Base-by-base conservation (phyloP, 495 filamentous ascomycete genomes). In the Chaetomidium leptoderma region DNA sequence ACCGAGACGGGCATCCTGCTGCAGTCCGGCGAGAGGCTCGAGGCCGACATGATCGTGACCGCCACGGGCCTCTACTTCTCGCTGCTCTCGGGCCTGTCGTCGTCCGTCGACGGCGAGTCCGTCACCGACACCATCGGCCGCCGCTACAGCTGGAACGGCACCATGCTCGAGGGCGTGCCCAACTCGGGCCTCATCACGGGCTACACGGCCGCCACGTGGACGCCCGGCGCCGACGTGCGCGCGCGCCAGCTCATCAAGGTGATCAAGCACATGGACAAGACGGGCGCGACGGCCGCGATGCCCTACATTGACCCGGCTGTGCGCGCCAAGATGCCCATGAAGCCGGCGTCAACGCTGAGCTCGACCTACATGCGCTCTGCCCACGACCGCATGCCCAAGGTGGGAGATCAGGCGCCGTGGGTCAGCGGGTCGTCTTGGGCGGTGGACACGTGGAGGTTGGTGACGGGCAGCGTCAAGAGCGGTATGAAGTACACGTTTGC, bases 11-110 rank as follows among this genome's bases (percentile, higher is more conserved):
- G 81, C 1, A 84, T 92, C 55, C 59, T 68, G 17, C 77, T 89
- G 21, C 67, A 75, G 29, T 78, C 78, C 0, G 87, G 85, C 17
- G 74, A 80, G 45, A 67, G 65, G 0, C 63, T 91, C 4, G 74
- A 82, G 1, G 82, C 85, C 0, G 87, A 92, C 70, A 83, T 88
- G 62, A 87, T 92, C 65, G 70, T 91, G 58, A 88, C 86, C 0
- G 88, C 88, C 0, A 93, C 89, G 0, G 88, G 88, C 2, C 72
- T 93, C 2, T 77, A 78, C 42, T 63, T 89, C 40, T 70, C 71
- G 19, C 66, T 88, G 9, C 78, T 79, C 0, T 79, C 80, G 23
- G 74, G 76, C 6, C n/a, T n/a, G 70, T 82, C 4, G 51, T 61
- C 0, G 51, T 87, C 14, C 4, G 81, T 89, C 0, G 82, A 89